Evolutionary conservation across 2,329 filamentous ascomycete genomes (phyloP).

Genomic region (Hymenoscyphus infarciens): DNA sequence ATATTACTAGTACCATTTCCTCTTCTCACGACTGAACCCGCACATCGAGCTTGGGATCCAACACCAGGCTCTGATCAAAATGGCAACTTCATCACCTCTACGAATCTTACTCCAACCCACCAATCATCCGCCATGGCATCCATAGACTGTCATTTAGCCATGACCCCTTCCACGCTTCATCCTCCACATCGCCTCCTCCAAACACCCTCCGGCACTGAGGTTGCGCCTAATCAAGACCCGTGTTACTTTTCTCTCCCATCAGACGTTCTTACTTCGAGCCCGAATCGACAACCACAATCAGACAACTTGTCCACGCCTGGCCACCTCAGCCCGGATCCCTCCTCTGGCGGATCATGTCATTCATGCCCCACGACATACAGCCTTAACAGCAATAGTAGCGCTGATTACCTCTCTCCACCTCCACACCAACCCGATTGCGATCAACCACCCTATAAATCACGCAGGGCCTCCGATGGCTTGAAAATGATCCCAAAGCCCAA

Average conservation of each 20-base stretch:
- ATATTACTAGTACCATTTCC: background rate
- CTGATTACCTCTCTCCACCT: slow-evolving; percentile 16
- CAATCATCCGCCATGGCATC: background rate
- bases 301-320: background rate
- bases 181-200: background rate
- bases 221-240: background rate
- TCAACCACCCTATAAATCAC: slow-evolving; percentile 23
- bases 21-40: background rate
- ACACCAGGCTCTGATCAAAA: background rate
- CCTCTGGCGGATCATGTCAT: background rate
- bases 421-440: slow-evolving; percentile 10
- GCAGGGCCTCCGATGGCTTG: slow-evolving; percentile 21
- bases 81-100: background rate
- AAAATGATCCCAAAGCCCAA: slow-evolving; percentile 20
- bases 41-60: background rate
- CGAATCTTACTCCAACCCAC: background rate
- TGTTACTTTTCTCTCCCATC: background rate
- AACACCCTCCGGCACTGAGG: background rate
- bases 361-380: slow-evolving; percentile 13
- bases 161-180: background rate
- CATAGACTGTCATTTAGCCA: background rate
- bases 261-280: background rate
- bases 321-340: background rate
- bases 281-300: background rate
- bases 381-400: slow-evolving; percentile 19